Percentiles rank a stretch among this genome's conserved stretches.
phyloP scores from a whole-genome alignment of 176 grass and related monocot species.

The Cenchrus fungigraminus region DNA sequence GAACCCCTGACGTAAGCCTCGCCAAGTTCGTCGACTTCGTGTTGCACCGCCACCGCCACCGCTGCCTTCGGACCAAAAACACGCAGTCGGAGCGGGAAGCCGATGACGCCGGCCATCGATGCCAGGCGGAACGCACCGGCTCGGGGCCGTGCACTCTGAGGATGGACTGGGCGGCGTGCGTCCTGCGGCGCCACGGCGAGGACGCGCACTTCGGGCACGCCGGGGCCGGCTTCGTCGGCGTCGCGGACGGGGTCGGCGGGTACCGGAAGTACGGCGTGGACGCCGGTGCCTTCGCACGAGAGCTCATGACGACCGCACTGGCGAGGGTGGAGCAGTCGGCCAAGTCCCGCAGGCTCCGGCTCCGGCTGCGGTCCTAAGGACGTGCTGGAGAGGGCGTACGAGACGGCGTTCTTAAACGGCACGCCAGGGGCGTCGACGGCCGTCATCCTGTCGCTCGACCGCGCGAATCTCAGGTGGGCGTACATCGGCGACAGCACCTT shows the following conservation, averaged over 20 bases:
- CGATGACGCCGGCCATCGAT: too few species aligned
- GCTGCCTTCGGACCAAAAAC: neutral
- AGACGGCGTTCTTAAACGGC: neutral
- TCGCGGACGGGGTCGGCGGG: constrained; percentile 52
- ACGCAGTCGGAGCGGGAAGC: neutral
- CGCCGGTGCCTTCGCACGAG: constrained; percentile 1
- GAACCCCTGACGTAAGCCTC: neutral
- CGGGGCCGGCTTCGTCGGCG: constrained; percentile 17
- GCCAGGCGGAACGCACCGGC: neutral
- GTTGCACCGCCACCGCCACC: neutral
- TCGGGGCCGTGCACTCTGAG: neutral
- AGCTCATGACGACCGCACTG: neutral
- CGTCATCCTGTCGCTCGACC: constrained; percentile 20
- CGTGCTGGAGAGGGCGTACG: constrained; percentile 31
- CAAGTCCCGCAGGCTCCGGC: neutral
- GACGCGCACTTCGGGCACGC: constrained; percentile 44
- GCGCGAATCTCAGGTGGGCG: constrained; percentile 15
- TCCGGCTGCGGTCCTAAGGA: neutral
- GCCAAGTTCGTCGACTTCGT: neutral
- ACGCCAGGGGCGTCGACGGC: constrained; percentile 8
- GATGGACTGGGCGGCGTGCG: constrained; percentile 27
- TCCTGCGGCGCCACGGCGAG: constrained; percentile 15
- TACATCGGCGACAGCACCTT: constrained; percentile 9
- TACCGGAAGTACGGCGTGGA: neutral
- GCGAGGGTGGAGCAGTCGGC: neutral